These are phyloP conservation scores for Dryadomyces quercivorus DNA, from an alignment of 2,329 filamentous ascomycete species.

Conservation along the genomic window DNA sequence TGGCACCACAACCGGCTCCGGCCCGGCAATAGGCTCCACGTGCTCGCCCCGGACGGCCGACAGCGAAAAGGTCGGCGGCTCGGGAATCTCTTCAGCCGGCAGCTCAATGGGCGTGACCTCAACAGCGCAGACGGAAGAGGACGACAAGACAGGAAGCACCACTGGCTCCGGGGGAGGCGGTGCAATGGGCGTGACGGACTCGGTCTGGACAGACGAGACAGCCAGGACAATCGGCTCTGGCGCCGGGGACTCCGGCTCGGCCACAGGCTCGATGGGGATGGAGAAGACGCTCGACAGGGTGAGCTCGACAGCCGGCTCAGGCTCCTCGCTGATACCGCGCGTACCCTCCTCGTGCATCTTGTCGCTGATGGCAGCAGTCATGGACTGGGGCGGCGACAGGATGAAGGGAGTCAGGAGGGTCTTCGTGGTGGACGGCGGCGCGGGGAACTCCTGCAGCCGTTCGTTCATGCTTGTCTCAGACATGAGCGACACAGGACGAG, in stretches of 20 bases:
- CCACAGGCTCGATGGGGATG: slow-evolving; percentile 5
- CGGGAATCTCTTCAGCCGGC: slow-evolving; percentile 4
- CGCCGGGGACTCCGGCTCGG: slow-evolving; percentile 3
- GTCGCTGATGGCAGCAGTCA: not conserved
- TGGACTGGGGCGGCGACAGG: slow-evolving; percentile 19
- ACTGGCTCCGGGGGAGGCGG: slow-evolving; percentile 4
- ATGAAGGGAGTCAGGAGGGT: slow-evolving; percentile 14
- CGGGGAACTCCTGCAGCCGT: slow-evolving; percentile 41
- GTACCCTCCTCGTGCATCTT: not conserved
- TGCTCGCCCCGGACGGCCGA: slow-evolving; percentile 24
- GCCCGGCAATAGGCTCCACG: slow-evolving; percentile 16
- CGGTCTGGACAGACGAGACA: not conserved
- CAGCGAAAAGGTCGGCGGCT: slow-evolving; percentile 20
- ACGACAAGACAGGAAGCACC: slow-evolving; percentile 4
- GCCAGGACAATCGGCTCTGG: not conserved
- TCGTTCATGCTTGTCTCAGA: slow-evolving; percentile 34
- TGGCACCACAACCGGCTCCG: not conserved
- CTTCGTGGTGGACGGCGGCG: slow-evolving; percentile 32
- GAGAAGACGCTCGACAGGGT: slow-evolving; percentile 7
- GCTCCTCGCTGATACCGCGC: not conserved
- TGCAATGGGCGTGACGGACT: slow-evolving; percentile 1
- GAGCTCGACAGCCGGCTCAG: not conserved
- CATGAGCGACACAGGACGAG: slow-evolving; percentile 8
- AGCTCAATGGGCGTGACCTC: slow-evolving; percentile 8
- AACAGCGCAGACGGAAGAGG: slow-evolving; percentile 7